phyloP scores from a whole-genome alignment of 805 yeast species.

The Kuraishia ogatae region DNA sequence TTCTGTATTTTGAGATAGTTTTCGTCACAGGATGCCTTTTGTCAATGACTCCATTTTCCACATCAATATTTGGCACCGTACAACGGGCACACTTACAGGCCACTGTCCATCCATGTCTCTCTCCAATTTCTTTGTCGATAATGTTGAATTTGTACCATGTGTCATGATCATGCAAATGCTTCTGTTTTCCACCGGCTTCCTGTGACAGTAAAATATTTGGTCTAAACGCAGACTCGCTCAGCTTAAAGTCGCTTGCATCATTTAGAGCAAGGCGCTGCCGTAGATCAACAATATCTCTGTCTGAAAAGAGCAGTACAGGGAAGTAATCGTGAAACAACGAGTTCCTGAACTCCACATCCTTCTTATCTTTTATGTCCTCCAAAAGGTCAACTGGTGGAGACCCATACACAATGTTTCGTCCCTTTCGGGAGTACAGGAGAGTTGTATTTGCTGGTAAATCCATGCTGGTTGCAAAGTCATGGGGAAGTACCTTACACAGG shows the following conservation, averaged over 20 bases:
- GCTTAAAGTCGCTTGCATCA: slow-evolving; percentile 3
- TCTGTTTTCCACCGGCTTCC: slow-evolving; percentile 3
- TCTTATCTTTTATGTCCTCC: slow-evolving; percentile 1
- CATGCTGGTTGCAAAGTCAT: slow-evolving; percentile 10
- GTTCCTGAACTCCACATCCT: slow-evolving; percentile 7
- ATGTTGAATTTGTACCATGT: slow-evolving; percentile 16
- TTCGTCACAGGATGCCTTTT: slow-evolving; percentile 14
- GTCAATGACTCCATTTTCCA: slow-evolving; percentile 13
- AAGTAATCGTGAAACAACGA: slow-evolving; percentile 23
- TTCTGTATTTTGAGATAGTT: slow-evolving; percentile 16
- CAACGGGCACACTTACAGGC: slow-evolving; percentile 21
- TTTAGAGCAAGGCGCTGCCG: slow-evolving; percentile 8
- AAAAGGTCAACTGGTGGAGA: slow-evolving; percentile 10
- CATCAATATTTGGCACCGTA: slow-evolving; percentile 17
- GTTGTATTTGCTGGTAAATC: slow-evolving; percentile 12
- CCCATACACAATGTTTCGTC: slow-evolving; percentile 17
- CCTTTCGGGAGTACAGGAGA: slow-evolving; percentile 15
- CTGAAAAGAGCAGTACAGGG: slow-evolving; percentile 17
- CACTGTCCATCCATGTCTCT: slow-evolving; percentile 12
- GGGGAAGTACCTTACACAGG: slow-evolving; percentile 13
- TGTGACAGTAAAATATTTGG: slow-evolving; percentile 16
- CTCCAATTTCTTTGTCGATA: slow-evolving; percentile 2
- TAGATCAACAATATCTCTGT: slow-evolving; percentile 12
- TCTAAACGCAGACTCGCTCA: slow-evolving; percentile 15
- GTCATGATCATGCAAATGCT: slow-evolving; percentile 18